phyloP scores from a whole-genome alignment of 139 green algal genomes.

The Klebsormidium nitens region DNA sequence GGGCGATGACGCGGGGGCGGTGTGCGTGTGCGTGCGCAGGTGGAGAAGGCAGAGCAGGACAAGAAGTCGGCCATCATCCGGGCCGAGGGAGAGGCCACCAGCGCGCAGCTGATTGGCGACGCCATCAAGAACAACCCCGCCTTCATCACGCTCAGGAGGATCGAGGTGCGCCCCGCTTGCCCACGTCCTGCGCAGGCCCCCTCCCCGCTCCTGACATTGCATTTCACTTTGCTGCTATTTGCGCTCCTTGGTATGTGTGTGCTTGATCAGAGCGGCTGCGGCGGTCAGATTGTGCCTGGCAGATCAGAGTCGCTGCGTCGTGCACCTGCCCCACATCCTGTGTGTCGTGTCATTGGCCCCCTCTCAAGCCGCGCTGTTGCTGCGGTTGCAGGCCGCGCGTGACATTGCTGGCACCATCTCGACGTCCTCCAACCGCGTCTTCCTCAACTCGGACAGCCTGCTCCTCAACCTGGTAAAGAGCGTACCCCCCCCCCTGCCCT shows the following conservation, averaged over 20 bases:
- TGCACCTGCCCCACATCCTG: background rate
- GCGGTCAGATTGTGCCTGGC: background rate
- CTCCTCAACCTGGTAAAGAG: slow-evolving; percentile 92
- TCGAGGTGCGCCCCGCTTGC: slow-evolving; percentile 59
- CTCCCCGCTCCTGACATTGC: background rate
- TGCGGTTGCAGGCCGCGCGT: slow-evolving; percentile 65
- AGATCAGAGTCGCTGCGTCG: background rate
- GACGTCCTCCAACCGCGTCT: slow-evolving; percentile 78
- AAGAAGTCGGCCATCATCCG: slow-evolving; percentile 88
- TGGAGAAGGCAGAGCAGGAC: slow-evolving; percentile 94
- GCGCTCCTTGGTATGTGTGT: background rate
- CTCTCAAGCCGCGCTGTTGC: too few species aligned
- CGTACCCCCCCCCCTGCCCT: too few species aligned
- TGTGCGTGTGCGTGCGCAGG: background rate
- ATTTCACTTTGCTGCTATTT: background rate
- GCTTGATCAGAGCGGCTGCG: background rate
- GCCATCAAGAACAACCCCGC: slow-evolving; percentile 82
- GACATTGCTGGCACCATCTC: slow-evolving; percentile 87
- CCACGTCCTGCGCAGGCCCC: background rate
- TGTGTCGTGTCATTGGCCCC: background rate
- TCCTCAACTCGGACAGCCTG: slow-evolving; percentile 83
- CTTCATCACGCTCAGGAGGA: slow-evolving; percentile 87
- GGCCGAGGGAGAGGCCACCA: slow-evolving; percentile 84
- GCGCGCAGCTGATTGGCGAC: slow-evolving; percentile 88
- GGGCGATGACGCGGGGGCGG: background rate